These are phyloP conservation scores for Trametes punicea DNA, from an alignment of 768 basidiomycete species.

Conservation along the genomic window DNA sequence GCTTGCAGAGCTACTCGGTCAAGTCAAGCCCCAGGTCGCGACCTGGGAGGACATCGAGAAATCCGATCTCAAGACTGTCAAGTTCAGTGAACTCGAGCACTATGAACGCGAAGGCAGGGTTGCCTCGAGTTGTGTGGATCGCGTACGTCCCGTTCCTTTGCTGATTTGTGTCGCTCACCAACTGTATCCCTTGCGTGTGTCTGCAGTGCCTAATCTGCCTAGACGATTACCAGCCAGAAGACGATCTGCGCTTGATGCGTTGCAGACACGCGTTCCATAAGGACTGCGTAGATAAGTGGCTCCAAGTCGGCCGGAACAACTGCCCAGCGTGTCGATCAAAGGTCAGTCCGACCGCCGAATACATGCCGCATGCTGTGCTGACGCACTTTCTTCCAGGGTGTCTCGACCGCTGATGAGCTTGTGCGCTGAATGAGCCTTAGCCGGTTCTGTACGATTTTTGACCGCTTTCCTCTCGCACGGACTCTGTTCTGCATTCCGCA, in stretches of 20 bases:
- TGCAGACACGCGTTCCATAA: slow-evolving; percentile 93
- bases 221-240: slow-evolving; percentile 77
- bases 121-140: slow-evolving; percentile 74
- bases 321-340: slow-evolving; percentile 88
- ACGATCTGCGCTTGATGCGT: slow-evolving; percentile 74
- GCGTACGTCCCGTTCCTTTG: slow-evolving; percentile 45
- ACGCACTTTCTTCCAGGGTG: slow-evolving; percentile 12
- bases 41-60: slow-evolving; percentile 83
- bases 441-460: neutral
- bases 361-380: neutral
- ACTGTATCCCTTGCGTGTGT: neutral
- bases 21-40: slow-evolving; percentile 79
- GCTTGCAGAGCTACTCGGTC: slow-evolving; percentile 78
- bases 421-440: neutral
- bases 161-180: neutral
- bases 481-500: neutral
- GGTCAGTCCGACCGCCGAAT: slow-evolving; percentile 36
- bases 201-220: slow-evolving; percentile 79
- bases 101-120: slow-evolving; percentile 64
- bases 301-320: slow-evolving; percentile 76
- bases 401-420: slow-evolving; percentile 20
- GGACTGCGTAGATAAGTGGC: slow-evolving; percentile 84
- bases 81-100: slow-evolving; percentile 36
- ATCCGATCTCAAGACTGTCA: slow-evolving; percentile 76
- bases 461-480: neutral